phyloP scores from a whole-genome alignment of 2,329 filamentous ascomycete species.

The Sporothrix variecibatus region DNA sequence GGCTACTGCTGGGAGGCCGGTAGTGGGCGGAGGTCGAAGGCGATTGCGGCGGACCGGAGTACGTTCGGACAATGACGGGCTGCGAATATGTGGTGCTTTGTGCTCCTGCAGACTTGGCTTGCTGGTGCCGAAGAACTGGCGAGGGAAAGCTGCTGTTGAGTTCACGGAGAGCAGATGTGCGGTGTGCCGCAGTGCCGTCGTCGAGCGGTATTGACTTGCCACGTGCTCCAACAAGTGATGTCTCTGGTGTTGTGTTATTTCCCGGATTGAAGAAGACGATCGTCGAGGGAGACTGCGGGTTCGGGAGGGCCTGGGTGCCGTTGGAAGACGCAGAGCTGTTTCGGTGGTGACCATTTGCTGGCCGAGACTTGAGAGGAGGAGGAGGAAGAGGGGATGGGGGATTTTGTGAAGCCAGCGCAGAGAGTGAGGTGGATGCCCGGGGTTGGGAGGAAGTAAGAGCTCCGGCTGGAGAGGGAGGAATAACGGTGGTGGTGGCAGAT shows the following conservation, averaged over 20 bases:
- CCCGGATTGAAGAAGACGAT: slow-evolving; percentile 50
- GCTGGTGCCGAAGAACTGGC: slow-evolving; percentile 49
- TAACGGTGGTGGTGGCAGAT: not conserved
- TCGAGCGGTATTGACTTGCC: slow-evolving; percentile 59
- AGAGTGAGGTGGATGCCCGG: not conserved
- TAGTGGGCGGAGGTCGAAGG: slow-evolving; percentile 32
- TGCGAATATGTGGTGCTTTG: slow-evolving; percentile 63
- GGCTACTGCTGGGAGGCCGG: slow-evolving; percentile 35
- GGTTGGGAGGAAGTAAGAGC: not conserved
- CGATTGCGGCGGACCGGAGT: slow-evolving; percentile 51
- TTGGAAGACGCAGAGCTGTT: not conserved
- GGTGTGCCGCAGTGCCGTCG: slow-evolving; percentile 56
- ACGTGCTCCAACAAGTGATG: slow-evolving; percentile 56
- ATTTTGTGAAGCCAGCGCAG: not conserved
- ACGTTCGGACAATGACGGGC: slow-evolving; percentile 66
- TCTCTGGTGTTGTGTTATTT: slow-evolving; percentile 45
- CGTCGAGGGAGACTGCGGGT: slow-evolving; percentile 45
- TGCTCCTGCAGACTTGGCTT: slow-evolving; percentile 58
- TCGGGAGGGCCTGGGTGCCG: not conserved
- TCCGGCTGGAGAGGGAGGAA: not conserved
- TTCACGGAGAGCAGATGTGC: slow-evolving; percentile 62
- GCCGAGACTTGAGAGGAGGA: not conserved
- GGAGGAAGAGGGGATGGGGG: not conserved
- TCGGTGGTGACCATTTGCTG: not conserved
- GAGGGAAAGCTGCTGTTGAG: slow-evolving; percentile 60